Base-by-base conservation (phyloP, 2,329 filamentous ascomycete species). In the Grosmannia penicillata region DNA sequence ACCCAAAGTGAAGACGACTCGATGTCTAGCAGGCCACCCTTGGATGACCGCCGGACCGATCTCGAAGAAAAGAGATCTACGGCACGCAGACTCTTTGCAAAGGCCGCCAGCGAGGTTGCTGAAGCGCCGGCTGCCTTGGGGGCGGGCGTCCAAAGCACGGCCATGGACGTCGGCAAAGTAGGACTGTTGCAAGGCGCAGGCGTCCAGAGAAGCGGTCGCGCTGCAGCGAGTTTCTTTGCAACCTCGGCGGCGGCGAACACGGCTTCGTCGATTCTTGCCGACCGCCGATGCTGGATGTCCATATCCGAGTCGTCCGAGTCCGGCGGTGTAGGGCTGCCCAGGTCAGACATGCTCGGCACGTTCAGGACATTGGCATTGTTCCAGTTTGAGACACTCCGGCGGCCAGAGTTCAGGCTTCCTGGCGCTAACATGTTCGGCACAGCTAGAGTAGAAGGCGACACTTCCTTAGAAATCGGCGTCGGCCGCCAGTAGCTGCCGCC, bases 281-380 rank as follows among this genome's bases (percentile, higher is more conserved):
- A 27, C 28, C 37, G 41, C 26, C 50, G 46, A 13, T 43, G 29
- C 26, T 55, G 53, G 15, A 52, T 18, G 34, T 49, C 46, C 15
- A 39, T 56, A 33, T 62, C 62, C n/a, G 62, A 62, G 37, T 62
- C 57, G 40, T 69, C 61, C 14, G 63, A 70, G 38, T 73, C 68
- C 8, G 68, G 65, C 36, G 69, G 69, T 33, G 70, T 74, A 24
- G 68, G 67, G 45, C 66, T 72, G 27, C 59, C 63, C 4, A 70
- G 48, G 59, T 49, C 23, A 60, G 51, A 55, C 1, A 60, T 18
- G 17, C 17, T 33, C 3, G 59, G 53, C 44, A 63, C 19, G 25
- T 26, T 65, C 37, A n/a, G n/a, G n/a, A n/a, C n/a, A n/a, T n/a
- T n/a, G n/a, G n/a, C n/a, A n/a, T n/a, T n/a, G n/a, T n/a, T n/a